phyloP scores from a whole-genome alignment of 106 monocot species.

The Triglochin maritima region DNA sequence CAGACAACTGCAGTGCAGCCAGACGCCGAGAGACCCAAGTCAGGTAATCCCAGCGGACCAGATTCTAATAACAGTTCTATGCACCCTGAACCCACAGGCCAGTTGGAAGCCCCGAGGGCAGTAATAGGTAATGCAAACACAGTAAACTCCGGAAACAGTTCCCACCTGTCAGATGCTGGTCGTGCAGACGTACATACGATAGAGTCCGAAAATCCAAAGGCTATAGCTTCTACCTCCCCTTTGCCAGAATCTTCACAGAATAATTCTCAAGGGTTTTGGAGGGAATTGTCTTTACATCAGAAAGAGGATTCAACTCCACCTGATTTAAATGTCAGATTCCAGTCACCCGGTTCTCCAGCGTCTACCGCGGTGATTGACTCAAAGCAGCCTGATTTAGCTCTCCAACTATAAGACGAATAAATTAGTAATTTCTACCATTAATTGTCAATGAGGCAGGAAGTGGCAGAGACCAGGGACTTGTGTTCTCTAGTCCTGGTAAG shows the following conservation, averaged over 20 bases:
- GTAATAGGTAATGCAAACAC: neutral
- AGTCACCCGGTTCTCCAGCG: slow-evolving; percentile 42
- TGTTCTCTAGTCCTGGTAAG: neutral
- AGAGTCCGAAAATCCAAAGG: neutral
- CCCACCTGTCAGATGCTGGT: neutral
- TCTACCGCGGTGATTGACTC: slow-evolving; percentile 19
- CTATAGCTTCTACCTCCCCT: neutral
- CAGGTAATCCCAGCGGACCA: neutral
- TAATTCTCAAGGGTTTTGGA: slow-evolving; percentile 20
- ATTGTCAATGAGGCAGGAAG: neutral
- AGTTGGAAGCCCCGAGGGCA: neutral
- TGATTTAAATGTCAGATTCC: slow-evolving; percentile 47
- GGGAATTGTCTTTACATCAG: slow-evolving; percentile 2
- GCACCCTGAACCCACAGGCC: neutral
- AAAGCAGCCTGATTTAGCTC: slow-evolving; percentile 66
- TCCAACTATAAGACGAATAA: slow-evolving; percentile 45
- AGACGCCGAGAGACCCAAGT: slow-evolving; percentile 1
- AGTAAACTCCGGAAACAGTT: neutral
- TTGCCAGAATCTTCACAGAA: neutral
- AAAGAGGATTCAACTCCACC: slow-evolving; percentile 30
- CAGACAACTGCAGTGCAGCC: neutral
- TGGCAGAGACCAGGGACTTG: neutral
- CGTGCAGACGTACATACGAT: slow-evolving; percentile 2
- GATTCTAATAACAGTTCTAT: slow-evolving; percentile 3
- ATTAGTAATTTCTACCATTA: slow-evolving; percentile 3